A percentile compares a stretch with the other conserved stretches of the same genome.
Evolutionary conservation across 768 basidiomycete species (phyloP).

Genomic region (Amanita phalloides): DNA sequence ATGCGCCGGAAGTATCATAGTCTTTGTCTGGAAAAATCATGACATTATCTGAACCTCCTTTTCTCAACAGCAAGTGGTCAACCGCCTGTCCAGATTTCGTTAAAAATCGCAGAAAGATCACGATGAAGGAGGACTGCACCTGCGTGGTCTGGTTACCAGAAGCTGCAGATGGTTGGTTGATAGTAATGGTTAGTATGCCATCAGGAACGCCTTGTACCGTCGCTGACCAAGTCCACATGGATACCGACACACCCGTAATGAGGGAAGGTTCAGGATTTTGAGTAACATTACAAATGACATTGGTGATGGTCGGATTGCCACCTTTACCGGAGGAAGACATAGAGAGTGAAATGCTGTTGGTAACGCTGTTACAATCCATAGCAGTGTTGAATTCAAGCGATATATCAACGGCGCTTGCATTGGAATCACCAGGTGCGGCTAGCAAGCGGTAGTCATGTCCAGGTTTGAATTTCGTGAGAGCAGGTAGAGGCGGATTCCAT

Average conservation of each 20-base stretch:
- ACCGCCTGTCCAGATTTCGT: constrained; percentile 28
- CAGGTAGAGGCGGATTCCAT: constrained; percentile 66
- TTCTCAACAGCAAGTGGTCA: constrained; percentile 75
- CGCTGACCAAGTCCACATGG: constrained; percentile 64
- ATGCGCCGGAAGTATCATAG: constrained; percentile 50
- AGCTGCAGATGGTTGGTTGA: constrained; percentile 42
- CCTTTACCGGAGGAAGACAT: constrained; percentile 62
- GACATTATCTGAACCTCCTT: constrained; percentile 63
- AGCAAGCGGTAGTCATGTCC: constrained; percentile 78
- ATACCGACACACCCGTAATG: constrained; percentile 44
- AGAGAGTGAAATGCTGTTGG: constrained; percentile 49
- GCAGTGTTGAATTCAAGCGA: constrained; percentile 65
- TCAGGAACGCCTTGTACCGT: constrained; percentile 71
- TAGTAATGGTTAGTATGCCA: constrained; percentile 66
- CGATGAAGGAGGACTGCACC: constrained; percentile 26
- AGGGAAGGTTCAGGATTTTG: constrained; percentile 34
- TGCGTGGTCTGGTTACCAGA: constrained; percentile 37
- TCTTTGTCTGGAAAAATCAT: constrained; percentile 84
- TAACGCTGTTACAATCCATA: constrained; percentile 71
- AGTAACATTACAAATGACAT: constrained; percentile 38
- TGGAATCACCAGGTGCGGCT: constrained; percentile 29
- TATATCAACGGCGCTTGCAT: constrained; percentile 54
- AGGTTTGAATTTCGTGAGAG: constrained; percentile 69
- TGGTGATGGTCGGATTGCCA: constrained; percentile 39
- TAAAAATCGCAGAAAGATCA: constrained; percentile 4